A percentile compares a stretch with the other conserved stretches of the same genome.
phyloP scores from a whole-genome alignment of 1,284 basidiomycete species.

The Nidula niveotomentosa region DNA sequence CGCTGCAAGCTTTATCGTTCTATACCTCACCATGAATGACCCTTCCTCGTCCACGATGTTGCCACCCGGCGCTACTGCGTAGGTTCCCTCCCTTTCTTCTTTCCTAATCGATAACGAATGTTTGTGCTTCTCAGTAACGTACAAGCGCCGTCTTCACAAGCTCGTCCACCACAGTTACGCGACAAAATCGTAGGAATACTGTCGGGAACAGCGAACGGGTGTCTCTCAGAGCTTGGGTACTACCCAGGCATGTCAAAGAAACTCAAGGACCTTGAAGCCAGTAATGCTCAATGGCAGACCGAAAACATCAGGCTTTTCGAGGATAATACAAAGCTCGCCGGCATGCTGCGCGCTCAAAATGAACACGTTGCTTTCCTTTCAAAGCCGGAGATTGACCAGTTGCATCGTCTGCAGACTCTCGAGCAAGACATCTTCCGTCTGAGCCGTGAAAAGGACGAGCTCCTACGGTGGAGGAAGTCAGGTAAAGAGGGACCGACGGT shows the following conservation, averaged over 20 bases:
- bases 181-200: slow-evolving; percentile 39
- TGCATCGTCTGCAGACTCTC: too few species aligned
- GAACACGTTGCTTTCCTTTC: not conserved
- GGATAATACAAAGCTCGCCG: slow-evolving; percentile 45
- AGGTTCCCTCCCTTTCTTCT: not conserved
- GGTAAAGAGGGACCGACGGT: too few species aligned
- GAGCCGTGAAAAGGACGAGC: slow-evolving; percentile 5
- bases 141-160: not conserved
- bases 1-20: too few species aligned
- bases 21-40: too few species aligned
- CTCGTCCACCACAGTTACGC: slow-evolving; percentile 12
- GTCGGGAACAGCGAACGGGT: slow-evolving; percentile 39
- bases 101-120: not conserved
- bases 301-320: slow-evolving; percentile 50
- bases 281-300: slow-evolving; percentile 27
- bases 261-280: slow-evolving; percentile 28
- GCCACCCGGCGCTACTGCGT: too few species aligned
- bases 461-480: not conserved
- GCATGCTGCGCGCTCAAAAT: slow-evolving; percentile 20
- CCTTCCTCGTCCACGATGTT: too few species aligned
- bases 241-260: slow-evolving; percentile 35
- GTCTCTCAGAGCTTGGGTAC: slow-evolving; percentile 49
- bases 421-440: slow-evolving; percentile 15
- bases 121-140: not conserved
- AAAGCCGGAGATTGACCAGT: too few species aligned